These are phyloP conservation scores for Dryas octopetala DNA, from an alignment of 306 rosid species.

Conservation along the genomic window DNA sequence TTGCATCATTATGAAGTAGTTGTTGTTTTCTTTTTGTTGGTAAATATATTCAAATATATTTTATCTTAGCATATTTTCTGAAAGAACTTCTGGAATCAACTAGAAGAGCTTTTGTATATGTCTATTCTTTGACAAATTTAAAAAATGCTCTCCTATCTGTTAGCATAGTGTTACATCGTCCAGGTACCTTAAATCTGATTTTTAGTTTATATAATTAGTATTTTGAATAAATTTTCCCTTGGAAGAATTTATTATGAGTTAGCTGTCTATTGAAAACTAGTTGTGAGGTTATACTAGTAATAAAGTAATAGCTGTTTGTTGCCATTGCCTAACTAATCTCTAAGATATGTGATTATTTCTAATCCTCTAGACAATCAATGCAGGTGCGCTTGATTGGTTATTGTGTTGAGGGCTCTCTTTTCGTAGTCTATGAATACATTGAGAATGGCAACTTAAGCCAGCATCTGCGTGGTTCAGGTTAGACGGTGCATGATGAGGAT, in stretches of 20 bases:
- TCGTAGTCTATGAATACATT: conserved; percentile 86
- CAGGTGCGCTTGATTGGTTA: conserved; percentile 98
- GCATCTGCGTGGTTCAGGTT: conserved; percentile 91
- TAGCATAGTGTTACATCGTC: not conserved
- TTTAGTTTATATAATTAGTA: not conserved
- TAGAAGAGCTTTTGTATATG: not conserved
- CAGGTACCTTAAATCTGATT: not conserved
- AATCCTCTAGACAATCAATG: conserved; percentile 16
- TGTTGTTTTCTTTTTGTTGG: not conserved
- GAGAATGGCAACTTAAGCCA: conserved; percentile 90
- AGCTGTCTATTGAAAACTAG: not conserved
- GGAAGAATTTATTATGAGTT: not conserved
- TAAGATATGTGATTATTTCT: not conserved
- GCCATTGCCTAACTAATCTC: not conserved
- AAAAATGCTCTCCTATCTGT: not conserved
- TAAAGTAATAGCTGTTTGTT: not conserved
- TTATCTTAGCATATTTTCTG: not conserved
- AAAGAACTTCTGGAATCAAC: conserved; percentile 3
- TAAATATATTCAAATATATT: not conserved
- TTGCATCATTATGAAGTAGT: not conserved
- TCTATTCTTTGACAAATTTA: not conserved
- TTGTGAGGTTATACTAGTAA: not conserved
- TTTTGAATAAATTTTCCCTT: not conserved
- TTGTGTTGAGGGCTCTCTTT: conserved; percentile 83
- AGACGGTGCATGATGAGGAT: conserved; percentile 22